A percentile compares a stretch with the other conserved stretches of the same genome.
phyloP scores from a whole-genome alignment of 1,284 basidiomycete genomes.

The Polyporus tsugae region DNA sequence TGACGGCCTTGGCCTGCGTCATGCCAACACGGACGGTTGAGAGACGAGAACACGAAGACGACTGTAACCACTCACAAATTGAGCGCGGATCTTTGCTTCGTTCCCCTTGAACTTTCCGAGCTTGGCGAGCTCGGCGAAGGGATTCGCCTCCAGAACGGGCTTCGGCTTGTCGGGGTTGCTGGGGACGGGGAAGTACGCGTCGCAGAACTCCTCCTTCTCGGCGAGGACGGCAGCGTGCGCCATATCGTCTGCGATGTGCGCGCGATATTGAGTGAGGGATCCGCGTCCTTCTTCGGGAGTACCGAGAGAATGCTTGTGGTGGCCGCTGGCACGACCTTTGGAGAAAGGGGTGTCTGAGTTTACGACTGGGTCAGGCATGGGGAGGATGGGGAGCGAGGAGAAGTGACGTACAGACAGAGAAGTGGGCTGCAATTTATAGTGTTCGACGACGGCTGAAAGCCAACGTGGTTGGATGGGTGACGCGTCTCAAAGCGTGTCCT shows the following conservation, averaged over 20 bases:
- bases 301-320: background rate
- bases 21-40: background rate
- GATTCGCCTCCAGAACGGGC: background rate
- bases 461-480: background rate
- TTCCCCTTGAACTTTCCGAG: background rate
- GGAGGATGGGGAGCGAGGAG: background rate
- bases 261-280: background rate
- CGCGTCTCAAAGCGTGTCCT: background rate
- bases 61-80: background rate
- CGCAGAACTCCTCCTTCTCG: background rate
- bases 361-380: background rate
- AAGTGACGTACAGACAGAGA: background rate
- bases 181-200: background rate
- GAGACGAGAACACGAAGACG: background rate
- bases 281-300: background rate
- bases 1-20: background rate
- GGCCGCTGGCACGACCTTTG: background rate
- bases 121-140: background rate
- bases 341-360: background rate
- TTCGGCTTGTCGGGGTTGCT: background rate
- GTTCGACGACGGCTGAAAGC: background rate
- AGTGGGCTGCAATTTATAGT: background rate
- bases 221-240: slow-evolving; percentile 1
- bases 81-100: background rate
- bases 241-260: background rate